These are phyloP conservation scores for Zygosaccharomyces pseudobailii DNA, from an alignment of 1,139 yeast species.

Conservation along the genomic window DNA sequence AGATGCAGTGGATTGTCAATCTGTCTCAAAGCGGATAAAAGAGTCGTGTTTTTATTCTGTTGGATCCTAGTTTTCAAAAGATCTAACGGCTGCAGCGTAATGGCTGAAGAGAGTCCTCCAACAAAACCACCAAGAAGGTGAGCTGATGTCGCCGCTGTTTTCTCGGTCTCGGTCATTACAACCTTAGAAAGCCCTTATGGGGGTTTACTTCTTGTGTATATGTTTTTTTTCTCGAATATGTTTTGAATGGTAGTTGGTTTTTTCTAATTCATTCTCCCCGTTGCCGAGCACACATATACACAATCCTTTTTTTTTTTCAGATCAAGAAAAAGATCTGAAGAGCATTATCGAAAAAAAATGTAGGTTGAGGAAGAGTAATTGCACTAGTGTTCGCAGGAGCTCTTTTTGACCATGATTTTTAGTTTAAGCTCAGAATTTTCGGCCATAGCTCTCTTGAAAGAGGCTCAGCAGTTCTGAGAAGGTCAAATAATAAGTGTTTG, in stretches of 20 bases:
- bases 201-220: background rate
- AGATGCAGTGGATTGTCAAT: slow-evolving; percentile 49
- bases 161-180: slow-evolving; percentile 12
- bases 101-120: slow-evolving; percentile 83
- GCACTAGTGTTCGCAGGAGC: too few species aligned
- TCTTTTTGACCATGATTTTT: too few species aligned
- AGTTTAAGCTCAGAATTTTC: too few species aligned
- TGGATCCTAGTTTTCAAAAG: slow-evolving; percentile 84
- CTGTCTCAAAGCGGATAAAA: slow-evolving; percentile 43
- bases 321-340: too few species aligned
- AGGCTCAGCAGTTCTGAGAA: background rate
- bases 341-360: background rate
- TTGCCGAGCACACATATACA: background rate
- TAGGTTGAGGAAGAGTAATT: background rate
- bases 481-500: slow-evolving; percentile 2
- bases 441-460: background rate
- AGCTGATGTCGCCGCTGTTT: slow-evolving; percentile 24
- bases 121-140: slow-evolving; percentile 80
- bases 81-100: slow-evolving; percentile 84
- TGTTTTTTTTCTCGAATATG: background rate
- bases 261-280: background rate
- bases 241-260: background rate
- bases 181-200: background rate
- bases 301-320: background rate
- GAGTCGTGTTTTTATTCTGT: slow-evolving; percentile 49